Percentiles rank a stretch among this genome's conserved stretches.
Evolutionary conservation across 192 early-diverging fungal species (phyloP).

Genomic region (Coemansia sp.): DNA sequence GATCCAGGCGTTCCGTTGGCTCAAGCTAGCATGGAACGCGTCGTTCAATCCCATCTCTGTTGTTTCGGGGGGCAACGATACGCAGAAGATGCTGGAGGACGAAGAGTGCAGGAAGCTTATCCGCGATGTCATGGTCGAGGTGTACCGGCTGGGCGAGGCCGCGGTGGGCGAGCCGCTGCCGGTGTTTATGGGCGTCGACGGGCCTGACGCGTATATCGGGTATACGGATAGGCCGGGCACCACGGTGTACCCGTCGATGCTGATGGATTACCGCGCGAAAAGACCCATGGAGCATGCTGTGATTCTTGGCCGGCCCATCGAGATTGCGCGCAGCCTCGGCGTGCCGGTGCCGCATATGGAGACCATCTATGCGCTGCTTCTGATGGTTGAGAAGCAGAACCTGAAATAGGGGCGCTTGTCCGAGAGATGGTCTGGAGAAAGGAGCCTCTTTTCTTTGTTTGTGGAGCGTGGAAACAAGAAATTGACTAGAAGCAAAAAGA

Average conservation of each 20-base stretch:
- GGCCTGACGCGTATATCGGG: conserved; percentile 37
- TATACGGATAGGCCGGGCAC: conserved; percentile 14
- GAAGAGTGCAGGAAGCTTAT: conserved; percentile 46
- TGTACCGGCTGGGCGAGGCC: conserved; percentile 56
- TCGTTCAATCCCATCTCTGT: conserved; percentile 68
- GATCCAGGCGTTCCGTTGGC: conserved; percentile 65
- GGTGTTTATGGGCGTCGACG: conserved; percentile 9
- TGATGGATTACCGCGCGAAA: conserved; percentile 55
- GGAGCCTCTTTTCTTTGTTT: no score
- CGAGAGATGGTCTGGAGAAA: no score
- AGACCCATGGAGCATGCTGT: conserved; percentile 59
- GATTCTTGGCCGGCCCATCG: conserved; percentile 55
- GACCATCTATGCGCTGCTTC: conserved; percentile 53
- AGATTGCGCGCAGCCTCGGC: conserved; percentile 39
- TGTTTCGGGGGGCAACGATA: conserved; percentile 56
- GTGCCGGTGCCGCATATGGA: conserved; percentile 50
- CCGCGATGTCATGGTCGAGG: conserved; percentile 55
- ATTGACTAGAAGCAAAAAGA: no score
- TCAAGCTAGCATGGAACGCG: conserved; percentile 73
- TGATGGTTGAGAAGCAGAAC: conserved; percentile 42
- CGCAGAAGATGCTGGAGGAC: conserved; percentile 55
- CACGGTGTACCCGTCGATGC: conserved; percentile 58
- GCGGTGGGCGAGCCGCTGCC: conserved; percentile 39
- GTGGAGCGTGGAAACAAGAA: no score
- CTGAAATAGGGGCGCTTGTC: not conserved